Evolutionary conservation across 805 yeast genomes (phyloP).

Genomic region (Ogataea wickerhamii): DNA sequence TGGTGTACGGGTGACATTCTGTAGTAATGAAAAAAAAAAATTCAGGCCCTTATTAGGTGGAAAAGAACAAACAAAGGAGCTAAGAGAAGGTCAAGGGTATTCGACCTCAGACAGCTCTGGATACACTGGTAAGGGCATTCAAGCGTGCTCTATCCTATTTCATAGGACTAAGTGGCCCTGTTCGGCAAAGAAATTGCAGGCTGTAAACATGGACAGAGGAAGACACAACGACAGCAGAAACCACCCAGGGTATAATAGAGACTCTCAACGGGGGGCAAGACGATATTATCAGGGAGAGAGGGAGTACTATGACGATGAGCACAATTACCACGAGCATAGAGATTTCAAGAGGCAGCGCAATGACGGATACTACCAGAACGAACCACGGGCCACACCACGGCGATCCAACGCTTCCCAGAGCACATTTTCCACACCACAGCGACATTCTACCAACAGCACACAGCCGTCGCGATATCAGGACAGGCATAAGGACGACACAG

Average conservation of each 20-base stretch:
- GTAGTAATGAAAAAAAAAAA: no score
- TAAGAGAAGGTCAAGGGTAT: no score
- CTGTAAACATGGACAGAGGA: constrained; percentile 13
- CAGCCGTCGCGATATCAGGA: constrained; percentile 3
- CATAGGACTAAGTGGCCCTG: no score
- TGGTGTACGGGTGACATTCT: no score
- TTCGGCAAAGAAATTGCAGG: no score
- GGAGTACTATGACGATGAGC: constrained; percentile 6
- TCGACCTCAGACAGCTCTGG: no score
- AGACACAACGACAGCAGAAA: constrained; percentile 4
- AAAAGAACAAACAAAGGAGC: no score
- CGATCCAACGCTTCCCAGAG: neutral
- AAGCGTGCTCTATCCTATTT: no score
- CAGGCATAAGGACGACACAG: neutral
- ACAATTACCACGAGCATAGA: constrained; percentile 11
- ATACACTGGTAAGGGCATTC: no score
- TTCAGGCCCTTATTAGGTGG: no score
- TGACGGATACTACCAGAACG: constrained; percentile 5
- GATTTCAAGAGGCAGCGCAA: constrained; percentile 10
- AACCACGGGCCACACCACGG: neutral
- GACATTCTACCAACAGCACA: neutral
- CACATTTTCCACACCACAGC: neutral
- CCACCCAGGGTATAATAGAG: constrained; percentile 5
- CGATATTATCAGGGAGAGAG: constrained; percentile 11
- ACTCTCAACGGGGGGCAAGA: constrained; percentile 7